A percentile compares a stretch with the other conserved stretches of the same genome.
phyloP scores from a whole-genome alignment of 495 filamentous ascomycete species.

The Letharia lupina region DNA sequence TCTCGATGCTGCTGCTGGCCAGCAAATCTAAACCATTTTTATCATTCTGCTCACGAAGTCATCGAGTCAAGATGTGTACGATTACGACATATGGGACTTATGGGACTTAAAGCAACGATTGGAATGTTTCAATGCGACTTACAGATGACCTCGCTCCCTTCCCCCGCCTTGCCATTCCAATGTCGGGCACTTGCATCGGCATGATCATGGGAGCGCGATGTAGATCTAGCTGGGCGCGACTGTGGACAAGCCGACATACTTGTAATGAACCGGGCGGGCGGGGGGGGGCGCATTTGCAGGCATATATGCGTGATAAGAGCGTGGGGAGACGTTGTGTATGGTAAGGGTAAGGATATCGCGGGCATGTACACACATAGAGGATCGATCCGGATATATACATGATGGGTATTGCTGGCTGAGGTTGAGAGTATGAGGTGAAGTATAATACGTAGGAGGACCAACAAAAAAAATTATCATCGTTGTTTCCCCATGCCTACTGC shows the following conservation, averaged over 20 bases:
- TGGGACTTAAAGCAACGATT: slow-evolving; percentile 12
- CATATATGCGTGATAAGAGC: neutral
- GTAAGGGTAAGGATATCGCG: slow-evolving; percentile 8
- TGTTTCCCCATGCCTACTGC: neutral
- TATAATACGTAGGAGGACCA: neutral
- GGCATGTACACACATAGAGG: slow-evolving; percentile 9
- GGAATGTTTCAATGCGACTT: neutral
- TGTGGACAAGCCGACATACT: neutral
- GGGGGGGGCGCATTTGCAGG: neutral
- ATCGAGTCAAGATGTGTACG: slow-evolving; percentile 13
- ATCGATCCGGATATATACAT: slow-evolving; percentile 12
- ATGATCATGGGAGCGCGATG: neutral
- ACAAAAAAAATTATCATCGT: neutral
- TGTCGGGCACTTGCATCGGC: neutral
- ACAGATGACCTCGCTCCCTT: neutral
- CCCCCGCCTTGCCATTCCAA: neutral
- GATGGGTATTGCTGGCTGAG: neutral
- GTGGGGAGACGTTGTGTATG: neutral
- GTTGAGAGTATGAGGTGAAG: neutral
- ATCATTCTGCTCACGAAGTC: slow-evolving; percentile 12
- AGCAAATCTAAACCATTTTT: neutral
- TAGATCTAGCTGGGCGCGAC: neutral
- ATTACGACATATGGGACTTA: slow-evolving; percentile 9
- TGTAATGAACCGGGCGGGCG: neutral
- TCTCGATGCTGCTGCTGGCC: slow-evolving; percentile 12